A percentile compares a stretch with the other conserved stretches of the same genome.
Evolutionary conservation across 2,329 filamentous ascomycete genomes (phyloP).

Genomic region (Fusarium clavum): DNA sequence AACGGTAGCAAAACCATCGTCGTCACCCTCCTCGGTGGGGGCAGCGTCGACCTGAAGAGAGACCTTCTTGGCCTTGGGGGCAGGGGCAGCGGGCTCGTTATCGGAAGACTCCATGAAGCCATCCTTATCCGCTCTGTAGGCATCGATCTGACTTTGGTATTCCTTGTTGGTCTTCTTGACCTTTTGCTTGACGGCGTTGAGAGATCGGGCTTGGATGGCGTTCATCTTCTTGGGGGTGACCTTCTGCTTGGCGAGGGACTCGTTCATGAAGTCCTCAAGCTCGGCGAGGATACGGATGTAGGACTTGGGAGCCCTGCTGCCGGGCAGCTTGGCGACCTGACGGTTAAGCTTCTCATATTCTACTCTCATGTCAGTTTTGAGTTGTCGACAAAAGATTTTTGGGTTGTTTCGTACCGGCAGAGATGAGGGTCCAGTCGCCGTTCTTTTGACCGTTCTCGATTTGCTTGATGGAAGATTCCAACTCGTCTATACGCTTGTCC

Average conservation of each 20-base stretch:
- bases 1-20: constrained; percentile 90
- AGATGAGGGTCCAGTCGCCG: constrained; percentile 95
- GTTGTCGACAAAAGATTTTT: not conserved
- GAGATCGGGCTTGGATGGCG: constrained; percentile 89
- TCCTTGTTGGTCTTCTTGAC: constrained; percentile 99
- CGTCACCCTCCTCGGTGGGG: constrained; percentile 69
- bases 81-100: constrained; percentile 68
- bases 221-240: constrained; percentile 99
- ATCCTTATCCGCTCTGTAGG: constrained; percentile 87
- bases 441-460: constrained; percentile 99
- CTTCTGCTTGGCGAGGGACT: constrained; percentile 95
- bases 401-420: constrained; percentile 70
- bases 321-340: constrained; percentile 81
- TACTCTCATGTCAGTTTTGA: constrained; percentile 52
- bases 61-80: constrained; percentile 59
- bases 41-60: constrained; percentile 59
- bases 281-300: constrained; percentile 95
- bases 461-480: constrained; percentile 87
- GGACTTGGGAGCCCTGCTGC: constrained; percentile 84
- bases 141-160: constrained; percentile 86
- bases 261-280: constrained; percentile 93
- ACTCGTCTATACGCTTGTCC: constrained; percentile 94
- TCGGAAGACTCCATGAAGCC: constrained; percentile 88
- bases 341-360: constrained; percentile 96
- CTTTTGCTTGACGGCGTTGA: constrained; percentile 97